Conservation (phyloP, 2,329 filamentous ascomycete genomes). For the Myriosclerotinia duriaeana region DNA sequence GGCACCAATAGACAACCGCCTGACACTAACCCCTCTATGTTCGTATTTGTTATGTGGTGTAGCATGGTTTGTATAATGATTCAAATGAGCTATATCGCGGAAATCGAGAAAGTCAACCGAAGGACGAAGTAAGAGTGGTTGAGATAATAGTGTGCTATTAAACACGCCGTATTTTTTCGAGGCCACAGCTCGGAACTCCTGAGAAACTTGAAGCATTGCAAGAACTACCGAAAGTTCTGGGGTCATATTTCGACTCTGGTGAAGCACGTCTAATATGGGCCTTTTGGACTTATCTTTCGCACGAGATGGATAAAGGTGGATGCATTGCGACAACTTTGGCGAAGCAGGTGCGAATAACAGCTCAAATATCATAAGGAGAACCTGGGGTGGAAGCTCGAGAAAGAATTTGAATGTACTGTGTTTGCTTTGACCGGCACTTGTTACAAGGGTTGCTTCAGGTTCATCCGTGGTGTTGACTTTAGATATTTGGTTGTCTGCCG, state of each 20-base stretch:
- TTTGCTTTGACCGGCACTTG: accelerated
- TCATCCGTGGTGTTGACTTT: too few species aligned
- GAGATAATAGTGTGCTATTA: background rate
- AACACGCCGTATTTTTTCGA: background rate
- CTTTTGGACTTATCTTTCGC: background rate
- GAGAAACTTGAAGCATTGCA: background rate
- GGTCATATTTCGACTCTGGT: background rate
- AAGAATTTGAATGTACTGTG: background rate
- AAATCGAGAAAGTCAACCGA: background rate
- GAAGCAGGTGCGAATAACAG: background rate
- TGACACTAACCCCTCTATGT: background rate
- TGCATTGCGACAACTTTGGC: background rate
- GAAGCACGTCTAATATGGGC: background rate
- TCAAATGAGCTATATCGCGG: background rate
- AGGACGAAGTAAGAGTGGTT: background rate
- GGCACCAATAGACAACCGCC: too few species aligned
- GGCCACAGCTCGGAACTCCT: background rate
- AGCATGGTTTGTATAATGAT: background rate
- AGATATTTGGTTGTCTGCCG: background rate
- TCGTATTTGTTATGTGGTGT: too few species aligned
- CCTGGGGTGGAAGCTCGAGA: background rate
- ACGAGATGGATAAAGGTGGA: background rate
- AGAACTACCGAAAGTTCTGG: too few species aligned
- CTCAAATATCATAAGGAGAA: background rate
- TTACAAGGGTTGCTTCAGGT: background rate